These are phyloP conservation scores for Candida yuanshanica DNA, from an alignment of 805 yeast genomes.

Conservation along the genomic window DNA sequence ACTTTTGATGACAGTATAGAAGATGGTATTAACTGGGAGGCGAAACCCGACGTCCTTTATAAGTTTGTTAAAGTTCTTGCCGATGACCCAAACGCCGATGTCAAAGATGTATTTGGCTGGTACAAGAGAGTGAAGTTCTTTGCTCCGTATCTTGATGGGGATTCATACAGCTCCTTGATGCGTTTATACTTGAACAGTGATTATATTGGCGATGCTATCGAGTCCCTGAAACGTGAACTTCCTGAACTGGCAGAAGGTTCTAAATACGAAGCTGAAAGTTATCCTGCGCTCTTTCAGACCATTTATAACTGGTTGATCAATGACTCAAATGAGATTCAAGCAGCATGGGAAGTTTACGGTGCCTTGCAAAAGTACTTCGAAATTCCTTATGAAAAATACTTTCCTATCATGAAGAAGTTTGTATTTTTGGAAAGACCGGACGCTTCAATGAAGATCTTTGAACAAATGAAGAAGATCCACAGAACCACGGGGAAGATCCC, in stretches of 20 bases:
- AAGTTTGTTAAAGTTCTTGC: conserved; percentile 26
- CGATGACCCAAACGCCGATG: conserved; percentile 22
- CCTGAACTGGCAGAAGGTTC: conserved; percentile 21
- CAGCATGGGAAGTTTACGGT: conserved; percentile 52
- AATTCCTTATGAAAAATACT: conserved; percentile 53
- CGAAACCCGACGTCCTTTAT: conserved; percentile 18
- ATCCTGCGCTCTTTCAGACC: conserved; percentile 34
- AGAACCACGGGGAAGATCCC: conserved; percentile 43
- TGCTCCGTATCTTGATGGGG: conserved; percentile 31
- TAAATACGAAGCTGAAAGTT: conserved; percentile 18
- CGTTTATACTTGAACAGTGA: conserved; percentile 29
- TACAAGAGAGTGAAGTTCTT: conserved; percentile 39
- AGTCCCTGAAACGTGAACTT: conserved; percentile 38
- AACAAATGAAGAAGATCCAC: conserved; percentile 50
- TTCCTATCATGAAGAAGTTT: conserved; percentile 53
- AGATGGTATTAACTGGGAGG: conserved; percentile 41
- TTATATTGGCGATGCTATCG: conserved; percentile 35
- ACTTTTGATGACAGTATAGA: conserved; percentile 31
- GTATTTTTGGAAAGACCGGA: conserved; percentile 48
- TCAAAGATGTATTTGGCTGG: conserved; percentile 24
- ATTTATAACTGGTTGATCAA: conserved; percentile 40
- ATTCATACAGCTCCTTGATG: conserved; percentile 34
- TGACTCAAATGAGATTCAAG: conserved; percentile 33
- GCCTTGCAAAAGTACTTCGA: conserved; percentile 48
- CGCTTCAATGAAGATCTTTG: conserved; percentile 56